These are phyloP conservation scores for Metschnikowia kofuensis DNA, from an alignment of 805 yeast species.

Conservation along the genomic window DNA sequence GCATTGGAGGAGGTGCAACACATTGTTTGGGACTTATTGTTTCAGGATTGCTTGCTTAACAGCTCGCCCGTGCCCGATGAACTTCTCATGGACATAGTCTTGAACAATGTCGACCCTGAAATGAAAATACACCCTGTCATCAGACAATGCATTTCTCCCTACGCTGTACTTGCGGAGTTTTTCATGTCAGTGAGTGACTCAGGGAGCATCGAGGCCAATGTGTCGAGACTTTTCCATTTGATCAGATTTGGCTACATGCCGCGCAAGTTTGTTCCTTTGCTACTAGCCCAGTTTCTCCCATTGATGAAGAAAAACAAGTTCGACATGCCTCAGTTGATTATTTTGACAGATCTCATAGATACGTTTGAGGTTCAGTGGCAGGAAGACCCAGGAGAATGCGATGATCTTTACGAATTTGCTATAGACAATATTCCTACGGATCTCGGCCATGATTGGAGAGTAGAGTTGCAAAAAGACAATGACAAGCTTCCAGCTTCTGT, in stretches of 20 bases:
- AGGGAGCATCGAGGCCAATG: constrained; percentile 17
- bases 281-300: constrained; percentile 48
- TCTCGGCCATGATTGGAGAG: constrained; percentile 38
- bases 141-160: constrained; percentile 69
- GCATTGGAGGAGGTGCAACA: constrained; percentile 46
- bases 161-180: constrained; percentile 58
- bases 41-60: constrained; percentile 55
- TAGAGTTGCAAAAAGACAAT: constrained; percentile 16
- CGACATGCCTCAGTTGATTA: constrained; percentile 20
- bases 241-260: constrained; percentile 44
- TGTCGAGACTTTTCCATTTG: constrained; percentile 50
- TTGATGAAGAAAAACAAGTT: constrained; percentile 25
- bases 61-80: constrained; percentile 57
- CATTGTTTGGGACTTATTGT: constrained; percentile 57
- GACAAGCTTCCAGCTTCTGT: constrained; percentile 25
- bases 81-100: constrained; percentile 49
- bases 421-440: constrained; percentile 21
- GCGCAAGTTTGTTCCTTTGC: constrained; percentile 44
- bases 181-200: constrained; percentile 27
- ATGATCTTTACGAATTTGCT: constrained; percentile 30
- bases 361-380: constrained; percentile 27
- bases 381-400: constrained; percentile 28
- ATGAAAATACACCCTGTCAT: constrained; percentile 51
- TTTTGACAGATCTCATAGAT: constrained; percentile 37
- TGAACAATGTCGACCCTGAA: constrained; percentile 29